A percentile compares a stretch with the other conserved stretches of the same genome.
Evolutionary conservation across 2,329 filamentous ascomycete genomes (phyloP).

Genomic region (Stemphylium beticola): DNA sequence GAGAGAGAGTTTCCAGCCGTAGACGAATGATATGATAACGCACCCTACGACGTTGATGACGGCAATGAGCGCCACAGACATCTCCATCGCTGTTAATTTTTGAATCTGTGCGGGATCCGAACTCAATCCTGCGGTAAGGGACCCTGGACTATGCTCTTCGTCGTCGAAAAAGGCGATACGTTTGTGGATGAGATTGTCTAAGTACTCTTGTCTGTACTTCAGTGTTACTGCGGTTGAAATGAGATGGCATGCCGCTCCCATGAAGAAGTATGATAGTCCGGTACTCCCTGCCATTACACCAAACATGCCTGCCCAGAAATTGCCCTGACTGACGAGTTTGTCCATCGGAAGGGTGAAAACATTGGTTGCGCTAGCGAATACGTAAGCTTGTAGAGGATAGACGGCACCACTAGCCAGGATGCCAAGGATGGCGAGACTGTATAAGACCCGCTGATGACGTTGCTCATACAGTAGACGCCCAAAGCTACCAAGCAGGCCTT

Average conservation of each 20-base stretch:
- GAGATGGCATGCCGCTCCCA: constrained; percentile 47
- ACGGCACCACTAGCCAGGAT: constrained; percentile 42
- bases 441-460: constrained; percentile 43
- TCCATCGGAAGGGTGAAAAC: constrained; percentile 44
- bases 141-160: constrained; percentile 65
- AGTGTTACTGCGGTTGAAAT: constrained; percentile 54
- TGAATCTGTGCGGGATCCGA: constrained; percentile 66
- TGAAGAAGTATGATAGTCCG: constrained; percentile 61
- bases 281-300: constrained; percentile 62
- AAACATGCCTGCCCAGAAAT: constrained; percentile 73
- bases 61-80: constrained; percentile 65
- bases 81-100: constrained; percentile 67
- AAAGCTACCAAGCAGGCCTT: constrained; percentile 40
- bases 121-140: constrained; percentile 63
- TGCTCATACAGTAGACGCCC: constrained; percentile 45
- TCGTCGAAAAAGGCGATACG: constrained; percentile 66
- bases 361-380: constrained; percentile 47
- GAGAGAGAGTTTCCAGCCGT: constrained; percentile 77
- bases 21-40: constrained; percentile 70
- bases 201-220: constrained; percentile 65
- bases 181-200: constrained; percentile 64
- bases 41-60: constrained; percentile 70
- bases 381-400: constrained; percentile 48
- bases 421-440: constrained; percentile 36
- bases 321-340: constrained; percentile 44